Percentiles rank a stretch among this genome's conserved stretches.
phyloP scores from a whole-genome alignment of 1,139 yeast genomes.

The Yamadazyma trypodendri region DNA sequence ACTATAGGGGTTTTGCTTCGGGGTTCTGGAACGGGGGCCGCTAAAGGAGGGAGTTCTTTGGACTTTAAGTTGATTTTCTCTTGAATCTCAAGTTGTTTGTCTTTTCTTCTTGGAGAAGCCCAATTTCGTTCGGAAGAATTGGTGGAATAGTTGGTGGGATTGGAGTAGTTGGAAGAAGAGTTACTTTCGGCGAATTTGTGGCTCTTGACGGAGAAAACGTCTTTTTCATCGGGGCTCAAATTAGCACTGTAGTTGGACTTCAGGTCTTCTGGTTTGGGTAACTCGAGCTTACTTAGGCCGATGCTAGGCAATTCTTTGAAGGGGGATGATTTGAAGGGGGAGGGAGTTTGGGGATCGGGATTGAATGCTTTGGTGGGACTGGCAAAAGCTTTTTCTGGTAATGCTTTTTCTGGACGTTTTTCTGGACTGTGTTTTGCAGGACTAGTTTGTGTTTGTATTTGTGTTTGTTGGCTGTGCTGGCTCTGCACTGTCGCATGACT shows the following conservation, averaged over 20 bases:
- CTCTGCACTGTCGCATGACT: slow-evolving; percentile 17
- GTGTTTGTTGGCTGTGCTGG: background rate
- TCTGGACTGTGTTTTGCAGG: too few relatives aligned
- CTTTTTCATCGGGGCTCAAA: slow-evolving; percentile 30
- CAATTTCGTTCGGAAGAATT: slow-evolving; percentile 40
- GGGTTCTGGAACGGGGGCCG: slow-evolving; percentile 2
- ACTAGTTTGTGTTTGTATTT: too few relatives aligned
- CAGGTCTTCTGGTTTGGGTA: slow-evolving; percentile 18
- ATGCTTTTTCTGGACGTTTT: slow-evolving; percentile 1
- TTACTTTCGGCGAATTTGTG: slow-evolving; percentile 24
- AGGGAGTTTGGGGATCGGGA: slow-evolving; percentile 2
- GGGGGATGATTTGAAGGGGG: slow-evolving; percentile 3
- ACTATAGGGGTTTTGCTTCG: slow-evolving; percentile 31
- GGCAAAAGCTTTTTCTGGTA: too few relatives aligned
- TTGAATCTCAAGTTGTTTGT: slow-evolving; percentile 38
- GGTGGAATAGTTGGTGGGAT: slow-evolving; percentile 45
- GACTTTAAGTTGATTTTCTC: slow-evolving; percentile 40
- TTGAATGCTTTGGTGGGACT: too few relatives aligned
- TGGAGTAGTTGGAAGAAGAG: slow-evolving; percentile 46
- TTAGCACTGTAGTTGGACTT: slow-evolving; percentile 21
- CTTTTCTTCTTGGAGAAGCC: slow-evolving; percentile 53
- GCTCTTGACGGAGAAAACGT: slow-evolving; percentile 29
- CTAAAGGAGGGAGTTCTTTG: slow-evolving; percentile 29
- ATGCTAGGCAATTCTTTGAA: background rate
- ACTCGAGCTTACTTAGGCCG: slow-evolving; percentile 7